A percentile compares a stretch with the other conserved stretches of the same genome.
phyloP scores from a whole-genome alignment of 352 stramenopile species.

The Pythium apleroticum region DNA sequence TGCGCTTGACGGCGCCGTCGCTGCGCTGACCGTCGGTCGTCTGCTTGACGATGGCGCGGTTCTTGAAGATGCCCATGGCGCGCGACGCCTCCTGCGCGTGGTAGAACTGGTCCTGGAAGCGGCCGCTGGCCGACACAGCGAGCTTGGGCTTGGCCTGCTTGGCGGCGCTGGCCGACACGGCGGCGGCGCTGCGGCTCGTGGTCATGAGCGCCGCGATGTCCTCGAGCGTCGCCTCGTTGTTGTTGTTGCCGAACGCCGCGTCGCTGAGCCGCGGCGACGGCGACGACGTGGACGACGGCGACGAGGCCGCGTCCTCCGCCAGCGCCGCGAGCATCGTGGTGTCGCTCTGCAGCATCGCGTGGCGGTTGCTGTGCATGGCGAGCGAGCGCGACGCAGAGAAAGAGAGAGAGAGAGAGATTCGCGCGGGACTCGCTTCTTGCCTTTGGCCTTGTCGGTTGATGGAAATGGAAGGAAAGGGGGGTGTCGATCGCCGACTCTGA shows the following conservation, averaged over 20 bases:
- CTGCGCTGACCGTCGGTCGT: constrained; percentile 24
- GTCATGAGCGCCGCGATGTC: constrained; percentile 28
- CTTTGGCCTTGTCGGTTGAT: not conserved
- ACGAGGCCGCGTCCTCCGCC: constrained; percentile 5
- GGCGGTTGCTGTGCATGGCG: not conserved
- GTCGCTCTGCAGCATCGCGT: constrained; percentile 6
- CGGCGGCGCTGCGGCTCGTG: constrained; percentile 12
- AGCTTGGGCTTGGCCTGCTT: constrained; percentile 55
- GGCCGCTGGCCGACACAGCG: constrained; percentile 76
- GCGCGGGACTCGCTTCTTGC: not conserved
- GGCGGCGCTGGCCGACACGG: not conserved
- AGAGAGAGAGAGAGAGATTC: no score
- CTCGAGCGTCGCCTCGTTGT: constrained; percentile 20
- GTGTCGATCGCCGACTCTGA: not conserved
- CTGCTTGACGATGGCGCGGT: constrained; percentile 67
- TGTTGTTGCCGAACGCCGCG: not conserved
- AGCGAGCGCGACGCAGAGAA: no score
- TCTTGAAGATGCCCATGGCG: constrained; percentile 78
- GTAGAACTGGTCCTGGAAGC: constrained; percentile 88
- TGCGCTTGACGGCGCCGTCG: constrained; percentile 31
- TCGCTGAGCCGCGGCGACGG: constrained; percentile 18
- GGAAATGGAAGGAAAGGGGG: constrained; percentile 13
- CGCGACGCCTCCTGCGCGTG: constrained; percentile 78
- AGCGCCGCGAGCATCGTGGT: not conserved
- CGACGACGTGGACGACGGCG: constrained; percentile 18